Percentiles rank a stretch among this genome's conserved stretches.
phyloP scores from a whole-genome alignment of 2,329 filamentous ascomycete genomes.

The Beauveria asiatica region DNA sequence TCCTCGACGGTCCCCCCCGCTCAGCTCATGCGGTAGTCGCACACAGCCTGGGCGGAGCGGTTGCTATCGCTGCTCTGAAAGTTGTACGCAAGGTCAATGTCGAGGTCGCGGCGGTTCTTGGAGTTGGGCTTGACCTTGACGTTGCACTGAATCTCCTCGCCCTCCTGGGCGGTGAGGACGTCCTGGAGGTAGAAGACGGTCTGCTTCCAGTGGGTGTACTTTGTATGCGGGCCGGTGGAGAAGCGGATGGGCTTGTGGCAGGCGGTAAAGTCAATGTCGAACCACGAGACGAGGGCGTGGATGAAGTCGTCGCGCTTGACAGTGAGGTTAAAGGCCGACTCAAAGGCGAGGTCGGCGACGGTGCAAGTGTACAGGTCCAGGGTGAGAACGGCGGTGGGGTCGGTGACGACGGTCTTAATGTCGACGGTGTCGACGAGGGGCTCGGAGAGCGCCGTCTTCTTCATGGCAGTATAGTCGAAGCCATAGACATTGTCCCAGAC shows the following conservation, averaged over 20 bases:
- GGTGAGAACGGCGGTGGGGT: slow-evolving; percentile 74
- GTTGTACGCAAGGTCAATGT: slow-evolving; percentile 79
- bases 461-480: slow-evolving; percentile 92
- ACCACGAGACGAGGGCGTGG: slow-evolving; percentile 95
- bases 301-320: slow-evolving; percentile 87
- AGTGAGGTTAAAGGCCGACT: slow-evolving; percentile 64
- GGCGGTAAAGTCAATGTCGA: slow-evolving; percentile 96
- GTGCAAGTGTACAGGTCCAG: slow-evolving; percentile 92
- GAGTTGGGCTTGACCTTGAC: slow-evolving; percentile 81
- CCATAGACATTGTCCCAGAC: slow-evolving; percentile 99
- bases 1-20: not conserved
- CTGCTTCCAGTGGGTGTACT: slow-evolving; percentile 99
- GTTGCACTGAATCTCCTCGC: slow-evolving; percentile 66
- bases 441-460: slow-evolving; percentile 86
- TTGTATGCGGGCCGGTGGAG: slow-evolving; percentile 94
- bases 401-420: slow-evolving; percentile 91
- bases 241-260: slow-evolving; percentile 98
- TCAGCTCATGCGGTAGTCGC: slow-evolving; percentile 74
- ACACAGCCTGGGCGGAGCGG: slow-evolving; percentile 59
- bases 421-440: slow-evolving; percentile 97
- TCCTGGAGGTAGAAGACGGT: slow-evolving; percentile 97
- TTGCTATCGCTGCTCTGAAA: slow-evolving; percentile 67
- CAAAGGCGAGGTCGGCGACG: slow-evolving; percentile 75
- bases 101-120: slow-evolving; percentile 90
- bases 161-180: slow-evolving; percentile 82